Conservation (phyloP, 139 green algal genomes). For the Tetratostichococcus sp. region DNA sequence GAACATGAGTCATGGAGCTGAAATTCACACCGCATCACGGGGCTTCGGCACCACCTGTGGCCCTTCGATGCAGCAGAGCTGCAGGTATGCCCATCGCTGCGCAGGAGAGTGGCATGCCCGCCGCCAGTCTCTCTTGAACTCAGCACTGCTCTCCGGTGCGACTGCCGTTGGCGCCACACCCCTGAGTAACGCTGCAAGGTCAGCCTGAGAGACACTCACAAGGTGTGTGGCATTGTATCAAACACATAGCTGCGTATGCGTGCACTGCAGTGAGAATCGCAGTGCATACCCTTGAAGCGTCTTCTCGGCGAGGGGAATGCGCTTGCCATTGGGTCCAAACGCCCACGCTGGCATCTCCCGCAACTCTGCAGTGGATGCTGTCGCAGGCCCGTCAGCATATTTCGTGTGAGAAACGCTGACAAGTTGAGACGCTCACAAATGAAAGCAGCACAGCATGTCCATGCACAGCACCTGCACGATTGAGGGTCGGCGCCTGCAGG, state of each 20-base stretch:
- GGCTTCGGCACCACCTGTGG: not conserved
- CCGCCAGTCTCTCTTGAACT: slow-evolving; percentile 16
- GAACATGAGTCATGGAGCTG: too few species aligned
- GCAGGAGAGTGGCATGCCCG: not conserved
- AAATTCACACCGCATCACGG: too few species aligned
- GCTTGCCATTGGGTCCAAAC: slow-evolving; percentile 3
- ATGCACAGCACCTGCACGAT: not conserved
- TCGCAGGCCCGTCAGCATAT: not conserved
- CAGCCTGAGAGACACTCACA: too few species aligned
- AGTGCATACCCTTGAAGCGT: too few species aligned
- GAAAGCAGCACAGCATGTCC: not conserved
- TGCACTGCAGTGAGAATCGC: not conserved
- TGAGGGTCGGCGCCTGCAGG: slow-evolving; percentile 8
- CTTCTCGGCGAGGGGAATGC: too few species aligned
- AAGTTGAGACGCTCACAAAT: not conserved
- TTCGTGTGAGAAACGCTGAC: not conserved
- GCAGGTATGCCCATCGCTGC: not conserved
- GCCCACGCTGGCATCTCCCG: not conserved
- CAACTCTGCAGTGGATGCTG: not conserved
- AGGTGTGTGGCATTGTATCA: too few species aligned
- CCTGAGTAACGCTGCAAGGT: too few species aligned
- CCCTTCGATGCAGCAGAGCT: not conserved
- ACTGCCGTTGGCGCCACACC: not conserved
- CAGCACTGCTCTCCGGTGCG: not conserved
- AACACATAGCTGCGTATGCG: too few species aligned